phyloP scores from a whole-genome alignment of 257 asterid species.

The Hygrophila difformis region DNA sequence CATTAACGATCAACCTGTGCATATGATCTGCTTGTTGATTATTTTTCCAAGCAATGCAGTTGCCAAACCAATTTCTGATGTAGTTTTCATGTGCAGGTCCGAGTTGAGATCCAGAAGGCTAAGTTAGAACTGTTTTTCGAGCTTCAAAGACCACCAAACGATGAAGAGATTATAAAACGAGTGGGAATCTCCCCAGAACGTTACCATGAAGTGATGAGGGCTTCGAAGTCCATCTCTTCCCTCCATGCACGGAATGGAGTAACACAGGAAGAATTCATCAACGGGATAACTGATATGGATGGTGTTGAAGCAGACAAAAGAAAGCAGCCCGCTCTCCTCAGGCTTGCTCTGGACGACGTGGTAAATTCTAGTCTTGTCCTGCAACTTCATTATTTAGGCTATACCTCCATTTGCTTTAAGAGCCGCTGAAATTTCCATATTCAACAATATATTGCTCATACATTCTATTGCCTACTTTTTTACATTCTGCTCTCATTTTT shows the following conservation, averaged over 20 bases:
- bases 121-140: conserved; percentile 55
- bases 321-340: conserved; percentile 80
- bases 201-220: conserved; percentile 72
- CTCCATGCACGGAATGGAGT: conserved; percentile 55
- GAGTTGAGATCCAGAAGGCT: conserved; percentile 63
- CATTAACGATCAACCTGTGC: not conserved
- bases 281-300: conserved; percentile 65
- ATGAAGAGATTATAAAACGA: conserved; percentile 47
- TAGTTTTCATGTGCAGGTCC: conserved; percentile 36
- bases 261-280: conserved; percentile 77
- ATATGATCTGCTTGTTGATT: not conserved
- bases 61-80: not conserved
- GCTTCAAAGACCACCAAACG: conserved; percentile 60
- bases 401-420: too few species aligned
- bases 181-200: conserved; percentile 69
- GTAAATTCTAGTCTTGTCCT: conserved; percentile 25
- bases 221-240: conserved; percentile 54
- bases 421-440: too few species aligned
- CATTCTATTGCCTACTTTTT: too few species aligned
- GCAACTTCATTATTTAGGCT: too few species aligned
- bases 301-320: conserved; percentile 58
- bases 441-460: too few species aligned
- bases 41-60: not conserved
- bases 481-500: too few species aligned
- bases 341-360: conserved; percentile 96